These are phyloP conservation scores for Acanthamoeba healyi DNA, from an alignment of 208 protist genomes.

Conservation along the genomic window DNA sequence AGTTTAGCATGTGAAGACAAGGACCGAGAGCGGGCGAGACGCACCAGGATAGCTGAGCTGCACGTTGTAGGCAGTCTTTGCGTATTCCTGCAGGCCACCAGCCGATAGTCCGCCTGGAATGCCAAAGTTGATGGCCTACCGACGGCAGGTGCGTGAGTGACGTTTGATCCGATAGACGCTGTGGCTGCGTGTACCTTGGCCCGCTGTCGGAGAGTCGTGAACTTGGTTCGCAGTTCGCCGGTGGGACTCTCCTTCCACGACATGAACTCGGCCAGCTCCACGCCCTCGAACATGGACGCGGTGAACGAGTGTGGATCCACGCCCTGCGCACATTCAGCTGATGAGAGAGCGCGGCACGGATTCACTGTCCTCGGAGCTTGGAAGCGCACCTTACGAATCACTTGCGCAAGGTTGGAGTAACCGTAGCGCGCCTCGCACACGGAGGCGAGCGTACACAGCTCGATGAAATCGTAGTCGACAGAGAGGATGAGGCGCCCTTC, in stretches of 20 bases:
- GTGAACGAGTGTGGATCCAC: constrained; percentile 64
- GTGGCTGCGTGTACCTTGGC: constrained; percentile 17
- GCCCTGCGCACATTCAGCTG: not conserved
- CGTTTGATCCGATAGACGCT: too few species aligned
- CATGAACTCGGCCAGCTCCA: constrained; percentile 22
- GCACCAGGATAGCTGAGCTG: not conserved
- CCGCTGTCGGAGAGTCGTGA: constrained; percentile 40
- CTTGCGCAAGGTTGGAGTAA: constrained; percentile 24
- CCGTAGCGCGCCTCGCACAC: constrained; percentile 72
- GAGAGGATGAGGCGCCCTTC: constrained; percentile 1
- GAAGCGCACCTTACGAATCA: constrained; percentile 1
- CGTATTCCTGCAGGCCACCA: constrained; percentile 21
- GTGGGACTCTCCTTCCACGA: not conserved
- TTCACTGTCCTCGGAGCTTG: too few species aligned
- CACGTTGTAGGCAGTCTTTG: constrained; percentile 8
- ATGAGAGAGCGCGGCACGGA: too few species aligned
- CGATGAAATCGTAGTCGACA: constrained; percentile 65
- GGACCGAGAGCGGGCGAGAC: not conserved
- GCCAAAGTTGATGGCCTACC: constrained; percentile 67
- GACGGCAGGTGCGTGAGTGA: not conserved
- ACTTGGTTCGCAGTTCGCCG: not conserved
- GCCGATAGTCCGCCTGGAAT: constrained; percentile 17
- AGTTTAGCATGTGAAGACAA: not conserved
- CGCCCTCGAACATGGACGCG: constrained; percentile 45
- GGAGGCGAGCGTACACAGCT: constrained; percentile 63